Percentiles rank a stretch among this genome's conserved stretches.
These are phyloP conservation scores for Cucurbita ficifolia DNA, from an alignment of 306 rosid species.

Conservation along the genomic window DNA sequence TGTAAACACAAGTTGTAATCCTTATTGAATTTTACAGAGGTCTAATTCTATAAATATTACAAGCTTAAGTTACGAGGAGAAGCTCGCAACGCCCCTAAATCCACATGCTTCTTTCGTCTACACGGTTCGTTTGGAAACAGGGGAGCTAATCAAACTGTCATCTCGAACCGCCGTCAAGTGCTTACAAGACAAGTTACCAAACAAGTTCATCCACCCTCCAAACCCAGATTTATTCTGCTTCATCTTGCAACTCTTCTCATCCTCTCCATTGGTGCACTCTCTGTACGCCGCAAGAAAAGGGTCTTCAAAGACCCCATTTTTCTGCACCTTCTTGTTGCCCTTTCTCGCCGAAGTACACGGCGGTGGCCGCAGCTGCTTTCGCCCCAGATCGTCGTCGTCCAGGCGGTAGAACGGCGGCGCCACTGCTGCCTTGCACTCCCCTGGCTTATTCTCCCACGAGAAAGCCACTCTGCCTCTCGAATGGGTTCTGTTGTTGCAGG, in stretches of 20 bases:
- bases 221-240: neutral
- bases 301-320: constrained; percentile 20
- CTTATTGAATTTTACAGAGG: no score
- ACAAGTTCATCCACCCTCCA: constrained; percentile 18
- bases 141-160: constrained; percentile 31
- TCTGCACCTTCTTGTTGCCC: constrained; percentile 30
- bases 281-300: constrained; percentile 59
- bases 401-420: neutral
- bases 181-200: constrained; percentile 29
- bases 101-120: neutral
- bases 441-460: constrained; percentile 76
- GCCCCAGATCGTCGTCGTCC: constrained; percentile 9
- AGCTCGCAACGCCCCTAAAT: neutral
- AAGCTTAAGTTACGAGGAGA: no score
- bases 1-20: no score
- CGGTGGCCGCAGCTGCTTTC: constrained; percentile 44
- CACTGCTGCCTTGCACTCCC: constrained; percentile 24
- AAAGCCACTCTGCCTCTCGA: constrained; percentile 33
- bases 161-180: constrained; percentile 26
- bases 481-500: neutral
- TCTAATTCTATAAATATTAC: no score
- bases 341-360: constrained; percentile 32
- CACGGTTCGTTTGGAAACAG: constrained; percentile 5
- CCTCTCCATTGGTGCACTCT: constrained; percentile 41
- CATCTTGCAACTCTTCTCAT: constrained; percentile 5